phyloP scores from a whole-genome alignment of 108 stramenopile species.

The Licmophora abbreviata region DNA sequence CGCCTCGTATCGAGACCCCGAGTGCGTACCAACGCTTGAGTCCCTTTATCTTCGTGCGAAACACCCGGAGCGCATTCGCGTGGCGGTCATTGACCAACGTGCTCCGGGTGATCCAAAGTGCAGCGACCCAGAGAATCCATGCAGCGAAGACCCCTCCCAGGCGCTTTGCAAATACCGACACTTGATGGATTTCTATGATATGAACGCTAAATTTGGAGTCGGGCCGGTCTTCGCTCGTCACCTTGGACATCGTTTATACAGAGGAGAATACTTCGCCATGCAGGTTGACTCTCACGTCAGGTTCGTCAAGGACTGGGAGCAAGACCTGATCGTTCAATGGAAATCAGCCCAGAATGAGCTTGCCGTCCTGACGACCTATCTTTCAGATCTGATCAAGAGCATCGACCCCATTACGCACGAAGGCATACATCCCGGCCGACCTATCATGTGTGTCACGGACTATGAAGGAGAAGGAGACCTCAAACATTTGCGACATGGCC shows the following conservation, averaged over 20 bases:
- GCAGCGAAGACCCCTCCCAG: constrained; percentile 33
- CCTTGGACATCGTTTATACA: constrained; percentile 60
- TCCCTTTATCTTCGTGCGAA: constrained; percentile 61
- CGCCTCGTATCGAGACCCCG: constrained; percentile 72
- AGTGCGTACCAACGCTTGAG: constrained; percentile 71
- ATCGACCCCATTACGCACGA: constrained; percentile 19
- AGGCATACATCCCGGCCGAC: constrained; percentile 33
- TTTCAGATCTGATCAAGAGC: constrained; percentile 21
- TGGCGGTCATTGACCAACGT: constrained; percentile 73
- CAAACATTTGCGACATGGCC: constrained; percentile 73
- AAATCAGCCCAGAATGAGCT: constrained; percentile 47
- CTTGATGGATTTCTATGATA: constrained; percentile 39
- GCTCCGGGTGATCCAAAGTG: constrained; percentile 21
- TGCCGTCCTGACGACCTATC: constrained; percentile 45
- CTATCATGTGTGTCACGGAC: constrained; percentile 79
- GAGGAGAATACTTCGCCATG: constrained; percentile 71
- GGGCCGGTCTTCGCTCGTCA: constrained; percentile 65
- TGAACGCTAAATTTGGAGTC: constrained; percentile 32
- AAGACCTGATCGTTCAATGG: constrained; percentile 42
- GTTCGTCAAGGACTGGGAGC: constrained; percentile 47
- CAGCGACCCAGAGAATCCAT: constrained; percentile 16
- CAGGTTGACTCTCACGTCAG: constrained; percentile 61
- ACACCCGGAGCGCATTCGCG: constrained; percentile 70
- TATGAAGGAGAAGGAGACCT: constrained; percentile 25
- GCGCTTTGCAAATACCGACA: constrained; percentile 36